Evolutionary conservation across 768 basidiomycete genomes (phyloP).

Genomic region (Macrolepiota dolichaula): DNA sequence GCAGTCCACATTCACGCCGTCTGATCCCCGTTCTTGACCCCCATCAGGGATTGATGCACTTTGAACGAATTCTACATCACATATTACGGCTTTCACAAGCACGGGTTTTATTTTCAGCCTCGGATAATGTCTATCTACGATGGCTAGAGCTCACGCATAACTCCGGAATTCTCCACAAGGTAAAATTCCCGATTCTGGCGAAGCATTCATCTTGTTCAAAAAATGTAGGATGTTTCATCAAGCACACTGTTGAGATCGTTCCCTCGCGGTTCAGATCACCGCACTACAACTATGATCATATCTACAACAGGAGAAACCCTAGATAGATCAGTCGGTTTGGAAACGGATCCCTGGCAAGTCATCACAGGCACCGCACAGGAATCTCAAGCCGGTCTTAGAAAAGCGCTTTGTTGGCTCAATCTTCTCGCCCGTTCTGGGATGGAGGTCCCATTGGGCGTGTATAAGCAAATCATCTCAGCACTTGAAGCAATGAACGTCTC

Average conservation of each 20-base stretch:
- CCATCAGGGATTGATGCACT: conserved; percentile 14
- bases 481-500: conserved; percentile 29
- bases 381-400: conserved; percentile 39
- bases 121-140: conserved; percentile 49
- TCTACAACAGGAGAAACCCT: conserved; percentile 13
- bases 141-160: conserved; percentile 53
- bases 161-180: conserved; percentile 33
- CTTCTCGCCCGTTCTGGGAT: conserved; percentile 63
- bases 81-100: conserved; percentile 44
- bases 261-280: conserved; percentile 48
- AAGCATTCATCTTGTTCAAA: not conserved
- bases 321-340: conserved; percentile 22
- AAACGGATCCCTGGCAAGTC: conserved; percentile 54
- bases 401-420: conserved; percentile 56
- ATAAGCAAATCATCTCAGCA: conserved; percentile 43
- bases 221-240: conserved; percentile 25
- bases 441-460: conserved; percentile 51
- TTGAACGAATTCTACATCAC: conserved; percentile 46
- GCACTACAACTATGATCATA: conserved; percentile 26
- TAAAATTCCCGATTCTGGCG: conserved; percentile 20
- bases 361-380: conserved; percentile 40
- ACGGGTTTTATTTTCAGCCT: conserved; percentile 49
- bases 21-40: not conserved
- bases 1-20: not conserved
- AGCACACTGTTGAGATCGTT: conserved; percentile 53